These are phyloP conservation scores for Tranzscheliella williamsii DNA, from an alignment of 1,284 basidiomycete genomes.

Conservation along the genomic window DNA sequence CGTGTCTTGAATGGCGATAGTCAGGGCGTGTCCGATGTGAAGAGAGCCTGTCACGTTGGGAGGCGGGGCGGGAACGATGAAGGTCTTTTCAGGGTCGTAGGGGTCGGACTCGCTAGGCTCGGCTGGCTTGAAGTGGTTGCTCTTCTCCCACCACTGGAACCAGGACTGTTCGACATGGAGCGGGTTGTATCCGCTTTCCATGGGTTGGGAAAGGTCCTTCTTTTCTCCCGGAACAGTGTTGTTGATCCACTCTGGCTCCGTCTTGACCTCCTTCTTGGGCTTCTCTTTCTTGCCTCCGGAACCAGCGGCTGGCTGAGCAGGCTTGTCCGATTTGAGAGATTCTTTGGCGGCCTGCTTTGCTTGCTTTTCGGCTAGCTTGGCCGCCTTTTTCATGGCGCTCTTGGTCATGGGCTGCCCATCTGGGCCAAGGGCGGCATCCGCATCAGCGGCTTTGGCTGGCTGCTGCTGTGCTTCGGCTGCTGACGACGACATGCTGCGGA, in stretches of 20 bases:
- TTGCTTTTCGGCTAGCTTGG: conserved; percentile 54
- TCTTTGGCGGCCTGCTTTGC: conserved; percentile 54
- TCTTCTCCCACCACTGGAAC: conserved; percentile 96
- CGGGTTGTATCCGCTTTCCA: conserved; percentile 90
- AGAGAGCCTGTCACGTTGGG: conserved; percentile 98
- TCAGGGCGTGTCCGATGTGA: conserved; percentile 95
- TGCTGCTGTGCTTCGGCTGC: too few species aligned
- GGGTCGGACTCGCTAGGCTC: conserved; percentile 57
- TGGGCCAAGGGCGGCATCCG: conserved; percentile 32
- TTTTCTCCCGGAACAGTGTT: conserved; percentile 53
- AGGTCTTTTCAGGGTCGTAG: conserved; percentile 64
- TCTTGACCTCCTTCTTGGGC: conserved; percentile 55
- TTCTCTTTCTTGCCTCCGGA: conserved; percentile 55
- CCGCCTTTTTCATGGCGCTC: conserved; percentile 52
- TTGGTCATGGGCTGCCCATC: conserved; percentile 48
- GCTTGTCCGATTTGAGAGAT: conserved; percentile 52
- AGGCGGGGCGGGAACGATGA: conserved; percentile 89
- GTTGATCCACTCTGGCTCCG: conserved; percentile 57
- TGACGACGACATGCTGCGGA: conserved; percentile 19
- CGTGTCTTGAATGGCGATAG: conserved; percentile 87
- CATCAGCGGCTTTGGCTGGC: conserved; percentile 4
- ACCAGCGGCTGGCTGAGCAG: conserved; percentile 16
- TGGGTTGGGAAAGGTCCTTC: conserved; percentile 76
- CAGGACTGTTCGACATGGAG: conserved; percentile 92
- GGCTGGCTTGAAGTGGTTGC: conserved; percentile 84